Evolutionary conservation across 345 rosid genomes (phyloP), one percentile per base, ranked within the genome.

Genomic region (Lepidium aucheri): DNA sequence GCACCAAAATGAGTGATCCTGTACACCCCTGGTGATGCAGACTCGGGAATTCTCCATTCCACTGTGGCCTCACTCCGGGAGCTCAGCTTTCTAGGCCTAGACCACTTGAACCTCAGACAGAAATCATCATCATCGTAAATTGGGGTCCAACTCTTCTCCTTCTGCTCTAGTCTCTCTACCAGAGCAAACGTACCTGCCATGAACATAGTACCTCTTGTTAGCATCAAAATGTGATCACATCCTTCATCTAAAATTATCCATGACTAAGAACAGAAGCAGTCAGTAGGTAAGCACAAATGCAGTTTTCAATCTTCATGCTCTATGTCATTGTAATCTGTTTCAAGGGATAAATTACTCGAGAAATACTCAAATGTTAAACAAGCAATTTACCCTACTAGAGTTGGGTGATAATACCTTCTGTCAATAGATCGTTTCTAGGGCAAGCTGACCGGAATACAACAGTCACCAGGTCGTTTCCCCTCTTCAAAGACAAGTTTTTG

Each of bases 401-500:
- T 63, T 62, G 35, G 14, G 22, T 73, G 56, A 59, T 20, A 56
- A 60, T 73, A 73, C 99, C 99, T 77, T 91, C 97, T 0, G 90
- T 84, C 90, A 95, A 74, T 17, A 89, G 82, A 78, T 95, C 97
- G 66, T 91, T 95, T 78, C 97, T 80, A 6, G 96, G 99, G 75
- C 96, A 95, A 59, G 89, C 95, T n/a, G 97, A 84, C 91, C 88
- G 87, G 81, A 91, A 95, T 50, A 84, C 81, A 28, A 87, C 95
- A 8, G 80, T 77, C 65, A 89, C 97, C 6, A 1, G 79, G 77
- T 74, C 83, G 28, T 73, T 73, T 6, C 91, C 97, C 67, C 77
- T 81, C 81, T 80, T 83, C 79, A 85, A 84, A 47, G 93, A 85
- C 40, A 87, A 73, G 79, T 89, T 95, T 51, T 72, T 70, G 12